phyloP scores from a whole-genome alignment of 768 basidiomycete genomes.

The Paxillus involutus region DNA sequence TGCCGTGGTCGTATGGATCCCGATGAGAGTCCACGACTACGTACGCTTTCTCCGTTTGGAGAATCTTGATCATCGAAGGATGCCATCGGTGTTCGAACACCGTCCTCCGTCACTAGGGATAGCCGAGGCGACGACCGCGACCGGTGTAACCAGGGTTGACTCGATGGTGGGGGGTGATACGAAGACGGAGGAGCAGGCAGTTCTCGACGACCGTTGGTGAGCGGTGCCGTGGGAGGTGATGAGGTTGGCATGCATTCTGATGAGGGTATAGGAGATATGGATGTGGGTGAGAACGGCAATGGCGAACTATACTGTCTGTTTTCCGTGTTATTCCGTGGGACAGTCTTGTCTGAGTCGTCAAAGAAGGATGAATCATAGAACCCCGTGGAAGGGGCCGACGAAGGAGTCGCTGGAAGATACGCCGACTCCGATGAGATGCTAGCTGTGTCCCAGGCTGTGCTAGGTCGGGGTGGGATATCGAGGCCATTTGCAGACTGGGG shows the following conservation, averaged over 20 bases:
- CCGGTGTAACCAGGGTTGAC: conserved; percentile 30
- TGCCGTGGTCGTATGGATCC: conserved; percentile 24
- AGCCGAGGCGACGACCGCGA: conserved; percentile 40
- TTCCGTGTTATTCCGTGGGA: conserved; percentile 10
- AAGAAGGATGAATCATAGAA: conserved; percentile 23
- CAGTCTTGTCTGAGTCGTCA: conserved; percentile 18
- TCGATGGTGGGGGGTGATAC: conserved; percentile 28
- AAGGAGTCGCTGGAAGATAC: conserved; percentile 39
- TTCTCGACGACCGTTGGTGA: conserved; percentile 20
- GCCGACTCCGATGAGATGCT: conserved; percentile 54
- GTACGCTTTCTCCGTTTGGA: conserved; percentile 6
- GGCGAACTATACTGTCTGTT: conserved; percentile 14
- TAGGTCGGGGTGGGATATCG: conserved; percentile 24
- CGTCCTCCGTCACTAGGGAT: conserved; percentile 15
- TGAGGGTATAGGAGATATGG: conserved; percentile 29
- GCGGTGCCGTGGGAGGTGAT: conserved; percentile 18
- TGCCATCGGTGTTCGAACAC: conserved; percentile 11
- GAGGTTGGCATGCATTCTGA: conserved; percentile 29
- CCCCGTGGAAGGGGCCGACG: conserved; percentile 41
- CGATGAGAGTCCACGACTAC: conserved; percentile 19
- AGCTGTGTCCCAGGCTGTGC: conserved; percentile 21
- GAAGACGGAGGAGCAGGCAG: conserved; percentile 31
- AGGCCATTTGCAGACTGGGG: conserved; percentile 24
- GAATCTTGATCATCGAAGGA: conserved; percentile 20
- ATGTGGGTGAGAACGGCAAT: conserved; percentile 17